phyloP scores from a whole-genome alignment of 805 yeast genomes.

The Myxozyma kluyveri region DNA sequence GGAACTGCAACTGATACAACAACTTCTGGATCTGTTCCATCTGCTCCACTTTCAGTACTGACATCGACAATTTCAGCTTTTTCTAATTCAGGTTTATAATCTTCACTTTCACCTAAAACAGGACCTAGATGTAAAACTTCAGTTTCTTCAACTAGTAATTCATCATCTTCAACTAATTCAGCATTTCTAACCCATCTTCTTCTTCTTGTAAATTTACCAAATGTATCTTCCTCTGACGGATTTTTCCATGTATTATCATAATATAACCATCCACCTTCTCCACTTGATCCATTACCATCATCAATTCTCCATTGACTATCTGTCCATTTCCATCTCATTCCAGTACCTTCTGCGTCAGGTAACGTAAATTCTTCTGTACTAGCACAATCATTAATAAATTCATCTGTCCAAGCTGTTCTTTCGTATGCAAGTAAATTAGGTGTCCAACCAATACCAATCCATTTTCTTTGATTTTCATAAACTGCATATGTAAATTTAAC shows the following conservation, averaged over 20 bases:
- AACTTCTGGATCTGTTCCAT: neutral
- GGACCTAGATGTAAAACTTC: slow-evolving; percentile 13
- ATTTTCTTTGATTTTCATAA: slow-evolving; percentile 91
- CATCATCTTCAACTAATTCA: slow-evolving; percentile 52
- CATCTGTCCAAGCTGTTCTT: slow-evolving; percentile 96
- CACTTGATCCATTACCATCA: slow-evolving; percentile 36
- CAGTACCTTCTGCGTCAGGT: slow-evolving; percentile 67
- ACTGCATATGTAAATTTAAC: slow-evolving; percentile 87
- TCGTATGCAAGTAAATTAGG: slow-evolving; percentile 86
- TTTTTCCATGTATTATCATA: slow-evolving; percentile 93
- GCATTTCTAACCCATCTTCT: slow-evolving; percentile 97
- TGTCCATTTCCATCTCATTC: slow-evolving; percentile 91
- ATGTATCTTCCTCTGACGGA: slow-evolving; percentile 83
- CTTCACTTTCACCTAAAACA: slow-evolving; percentile 15
- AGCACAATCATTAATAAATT: slow-evolving; percentile 80
- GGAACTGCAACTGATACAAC: slow-evolving; percentile 4
- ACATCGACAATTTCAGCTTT: slow-evolving; percentile 14
- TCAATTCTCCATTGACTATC: slow-evolving; percentile 91
- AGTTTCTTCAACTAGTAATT: slow-evolving; percentile 16
- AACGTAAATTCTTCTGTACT: slow-evolving; percentile 73
- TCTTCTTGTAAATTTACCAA: slow-evolving; percentile 86
- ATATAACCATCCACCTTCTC: slow-evolving; percentile 63
- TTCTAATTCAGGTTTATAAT: slow-evolving; percentile 19
- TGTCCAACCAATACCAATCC: slow-evolving; percentile 99
- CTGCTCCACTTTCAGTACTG: neutral